Evolutionary conservation across 257 asterid species (phyloP).

Genomic region (Nicotiana tabacum): DNA sequence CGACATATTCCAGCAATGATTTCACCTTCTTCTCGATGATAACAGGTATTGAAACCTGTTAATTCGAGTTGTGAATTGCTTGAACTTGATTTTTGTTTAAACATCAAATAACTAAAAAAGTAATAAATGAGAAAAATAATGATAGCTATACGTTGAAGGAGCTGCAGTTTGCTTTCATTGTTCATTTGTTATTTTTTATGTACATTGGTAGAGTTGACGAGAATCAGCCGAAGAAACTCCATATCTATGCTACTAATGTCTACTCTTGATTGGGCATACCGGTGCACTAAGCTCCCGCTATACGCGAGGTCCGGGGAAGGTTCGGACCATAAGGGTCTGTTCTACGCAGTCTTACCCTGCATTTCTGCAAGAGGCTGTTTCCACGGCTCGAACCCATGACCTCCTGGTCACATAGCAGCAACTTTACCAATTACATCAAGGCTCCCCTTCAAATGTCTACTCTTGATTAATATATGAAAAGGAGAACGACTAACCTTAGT

Average conservation of each 20-base stretch:
- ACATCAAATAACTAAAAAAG: background rate
- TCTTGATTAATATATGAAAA: background rate
- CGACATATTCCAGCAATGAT: slow-evolving; percentile 9
- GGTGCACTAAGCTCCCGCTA: too few relatives aligned
- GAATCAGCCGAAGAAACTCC: background rate
- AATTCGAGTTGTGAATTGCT: background rate
- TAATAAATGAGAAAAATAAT: background rate
- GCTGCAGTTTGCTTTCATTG: background rate
- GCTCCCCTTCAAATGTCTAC: too few relatives aligned
- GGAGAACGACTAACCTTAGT: slow-evolving; percentile 8
- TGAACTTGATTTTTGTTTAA: background rate
- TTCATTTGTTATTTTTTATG: background rate
- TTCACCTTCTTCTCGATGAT: slow-evolving; percentile 19
- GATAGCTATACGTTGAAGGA: background rate
- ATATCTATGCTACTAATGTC: too few relatives aligned
- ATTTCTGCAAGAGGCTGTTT: too few relatives aligned
- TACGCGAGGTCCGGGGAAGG: too few relatives aligned
- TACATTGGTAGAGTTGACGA: background rate
- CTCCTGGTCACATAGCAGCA: too few relatives aligned
- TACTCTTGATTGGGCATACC: too few relatives aligned
- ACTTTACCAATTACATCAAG: too few relatives aligned
- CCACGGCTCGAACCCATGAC: too few relatives aligned
- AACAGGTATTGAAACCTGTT: slow-evolving; percentile 15
- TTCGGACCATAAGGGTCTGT: too few relatives aligned
- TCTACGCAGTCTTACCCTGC: too few relatives aligned